Base-by-base conservation (phyloP, 805 yeast genomes). In the Dipodascus albidus region DNA sequence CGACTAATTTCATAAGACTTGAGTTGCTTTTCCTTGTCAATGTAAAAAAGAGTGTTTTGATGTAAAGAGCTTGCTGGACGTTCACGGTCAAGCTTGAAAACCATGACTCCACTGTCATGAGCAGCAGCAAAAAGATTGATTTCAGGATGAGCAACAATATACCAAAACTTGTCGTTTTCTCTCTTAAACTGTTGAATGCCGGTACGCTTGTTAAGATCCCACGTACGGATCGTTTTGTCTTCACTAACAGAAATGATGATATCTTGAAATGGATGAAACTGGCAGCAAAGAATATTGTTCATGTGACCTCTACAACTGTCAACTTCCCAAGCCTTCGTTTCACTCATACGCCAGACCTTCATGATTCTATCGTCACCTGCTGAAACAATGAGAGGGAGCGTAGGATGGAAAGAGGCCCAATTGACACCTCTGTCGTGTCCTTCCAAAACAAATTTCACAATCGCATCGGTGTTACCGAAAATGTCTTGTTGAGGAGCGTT, bases 361-460 rank as follows among this genome's bases (percentile, higher is more conserved):
- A 93, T 87, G 59, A 91, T 83, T 60, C 98, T 80, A 67, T 93
- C 99, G 68, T 93, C 99, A 68, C 95, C 95, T 63, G 91, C 95
- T 17, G 96, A 87, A 19, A 90, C 95, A 66, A 93, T 89, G 60
- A 93, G 76, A 14, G 98, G 98, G 66, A 89, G 76, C 22, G 91
- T 88, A 49, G 99, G 99, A 68, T 93, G 99, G 81, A 95, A 95
- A 11, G 96, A 76, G 20, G 97, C 98, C 96, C 96, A 93, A 67
- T 93, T 91, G 64, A 93, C 99, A 67, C 98, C 98, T 68, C 96
- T 84, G 64, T 93, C 96, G 68, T 93, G 99, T 51, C 99, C 99
- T 68, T 95, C 98, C 56, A 93, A 76, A 19, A 93, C 96, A 67
- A 86, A 93, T 71, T 95, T 93, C 55, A 91, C 97, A 55, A 88